These are phyloP conservation scores for Bertia moriformis DNA, from an alignment of 2,329 filamentous ascomycete species.

Conservation along the genomic window DNA sequence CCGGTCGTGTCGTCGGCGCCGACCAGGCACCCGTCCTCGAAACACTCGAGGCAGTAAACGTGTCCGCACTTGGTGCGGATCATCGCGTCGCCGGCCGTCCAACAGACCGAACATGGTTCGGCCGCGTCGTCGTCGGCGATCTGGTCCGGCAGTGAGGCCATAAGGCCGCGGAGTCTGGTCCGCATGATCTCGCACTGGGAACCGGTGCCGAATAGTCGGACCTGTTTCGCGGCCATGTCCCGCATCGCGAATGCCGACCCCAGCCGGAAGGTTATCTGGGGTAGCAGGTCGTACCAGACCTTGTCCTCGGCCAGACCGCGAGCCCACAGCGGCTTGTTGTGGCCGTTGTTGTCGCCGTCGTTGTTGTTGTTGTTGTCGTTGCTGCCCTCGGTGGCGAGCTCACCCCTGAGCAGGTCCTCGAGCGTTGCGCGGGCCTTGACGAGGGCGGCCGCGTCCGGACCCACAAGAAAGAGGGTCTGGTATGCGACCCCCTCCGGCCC, in stretches of 20 bases:
- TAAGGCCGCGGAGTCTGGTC: too few species aligned
- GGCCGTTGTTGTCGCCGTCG: too few species aligned
- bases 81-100: conserved; percentile 17
- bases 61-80: conserved; percentile 21
- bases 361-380: too few species aligned
- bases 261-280: conserved; percentile 15
- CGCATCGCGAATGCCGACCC: conserved; percentile 11
- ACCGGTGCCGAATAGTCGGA: conserved; percentile 7
- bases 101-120: conserved; percentile 20
- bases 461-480: conserved; percentile 12
- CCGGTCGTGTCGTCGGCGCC: conserved; percentile 4
- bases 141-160: conserved; percentile 4
- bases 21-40: conserved; percentile 15
- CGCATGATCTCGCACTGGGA: too few species aligned
- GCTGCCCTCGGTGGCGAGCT: background rate
- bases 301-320: conserved; percentile 9
- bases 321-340: too few species aligned
- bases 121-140: background rate
- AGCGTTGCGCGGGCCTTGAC: conserved; percentile 6
- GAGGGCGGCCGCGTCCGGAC: conserved; percentile 8
- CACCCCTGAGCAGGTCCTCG: conserved; percentile 3
- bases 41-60: conserved; percentile 25
- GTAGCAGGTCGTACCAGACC: conserved; percentile 9
- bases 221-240: conserved; percentile 2
- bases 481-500: conserved; percentile 11